Base-by-base conservation (phyloP, 495 filamentous ascomycete genomes). In the Lophiotrema nucula region DNA sequence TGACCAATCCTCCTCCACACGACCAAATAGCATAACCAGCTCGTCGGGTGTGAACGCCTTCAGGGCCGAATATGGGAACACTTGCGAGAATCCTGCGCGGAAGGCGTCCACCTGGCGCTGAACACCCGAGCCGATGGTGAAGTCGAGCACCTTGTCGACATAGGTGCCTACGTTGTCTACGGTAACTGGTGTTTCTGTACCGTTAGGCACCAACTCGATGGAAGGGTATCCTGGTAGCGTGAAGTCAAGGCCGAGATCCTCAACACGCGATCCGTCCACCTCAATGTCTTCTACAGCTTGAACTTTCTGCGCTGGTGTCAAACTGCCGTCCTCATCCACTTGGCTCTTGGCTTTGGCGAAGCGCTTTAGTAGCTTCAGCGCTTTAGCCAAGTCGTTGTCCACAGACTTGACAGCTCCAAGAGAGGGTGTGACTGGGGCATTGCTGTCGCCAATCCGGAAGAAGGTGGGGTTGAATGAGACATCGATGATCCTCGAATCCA, bases 401-500 rank as follows among this genome's bases (percentile, higher is more conserved):
- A 99, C 95, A 22, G 85, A 82, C 69, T 89, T 92, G 26, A 97
- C 86, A 1, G 93, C 88, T n/a, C 91, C 93, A 5, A 97, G 79
- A 0, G 92, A 96, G 10, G 93, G 90, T 5, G 85, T 81, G 1
- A 97, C 86, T 1, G 85, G 80, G 15, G 79, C 81, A 15, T 81
- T 78, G 46, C 81, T 85, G 66, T 92, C 86, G 24, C 89, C 88
- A 60, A 96, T 89, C 26, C 93, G 88, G 86, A 99, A 99, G 76
- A 97, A 96, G 2, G 89, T 95, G 4, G 95, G 88, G 66, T 97
- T 99, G 73, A 99, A 95, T 21, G 90, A 95, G 58, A 99, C 86
- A 62, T 99, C 95, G 60, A 97, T 97, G 67, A 99, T 99, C 23
- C 95, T 81, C 0, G 92, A 97, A 71, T 99, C 95, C 41, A 99